Evolutionary conservation across 1,284 basidiomycete genomes (phyloP).

Genomic region (Flammula alnicola): DNA sequence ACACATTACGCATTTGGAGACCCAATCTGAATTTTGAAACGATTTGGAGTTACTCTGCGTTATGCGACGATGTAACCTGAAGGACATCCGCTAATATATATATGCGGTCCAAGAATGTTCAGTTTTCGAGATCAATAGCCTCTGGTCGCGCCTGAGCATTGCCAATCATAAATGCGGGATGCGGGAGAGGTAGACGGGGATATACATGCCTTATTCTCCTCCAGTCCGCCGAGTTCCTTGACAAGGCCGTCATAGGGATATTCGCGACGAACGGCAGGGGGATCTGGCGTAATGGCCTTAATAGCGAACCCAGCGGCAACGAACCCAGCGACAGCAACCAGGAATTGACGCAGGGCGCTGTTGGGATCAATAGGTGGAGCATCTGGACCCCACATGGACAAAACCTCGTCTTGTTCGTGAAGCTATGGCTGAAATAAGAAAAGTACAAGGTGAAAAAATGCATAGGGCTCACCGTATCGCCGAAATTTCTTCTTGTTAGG

Average conservation of each 20-base stretch:
- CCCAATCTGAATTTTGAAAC: too few species aligned
- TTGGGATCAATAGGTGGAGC: slow-evolving; percentile 59
- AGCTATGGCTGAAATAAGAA: slow-evolving; percentile 49
- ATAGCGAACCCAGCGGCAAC: slow-evolving; percentile 59
- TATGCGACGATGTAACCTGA: too few species aligned
- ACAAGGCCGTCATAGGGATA: slow-evolving; percentile 77
- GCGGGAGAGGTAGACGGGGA: neutral
- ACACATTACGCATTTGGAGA: too few species aligned
- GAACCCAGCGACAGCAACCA: slow-evolving; percentile 63
- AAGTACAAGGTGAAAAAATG: slow-evolving; percentile 21
- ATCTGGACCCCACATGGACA: slow-evolving; percentile 91
- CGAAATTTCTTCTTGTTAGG: slow-evolving; percentile 85
- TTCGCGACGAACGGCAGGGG: slow-evolving; percentile 66
- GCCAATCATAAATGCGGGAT: neutral
- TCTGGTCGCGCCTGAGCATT: slow-evolving; percentile 36
- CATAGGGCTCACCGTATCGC: slow-evolving; percentile 65
- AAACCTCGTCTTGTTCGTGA: slow-evolving; percentile 82
- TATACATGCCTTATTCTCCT: slow-evolving; percentile 71
- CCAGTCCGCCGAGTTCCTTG: slow-evolving; percentile 72
- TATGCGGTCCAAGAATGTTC: neutral
- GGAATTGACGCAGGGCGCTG: slow-evolving; percentile 66
- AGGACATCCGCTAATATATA: too few species aligned
- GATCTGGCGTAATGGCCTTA: slow-evolving; percentile 59
- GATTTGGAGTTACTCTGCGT: too few species aligned
- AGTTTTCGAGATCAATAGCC: slow-evolving; percentile 22